Conservation (phyloP, 1,139 yeast species). For the Magnusiomyces tetraspermus region DNA sequence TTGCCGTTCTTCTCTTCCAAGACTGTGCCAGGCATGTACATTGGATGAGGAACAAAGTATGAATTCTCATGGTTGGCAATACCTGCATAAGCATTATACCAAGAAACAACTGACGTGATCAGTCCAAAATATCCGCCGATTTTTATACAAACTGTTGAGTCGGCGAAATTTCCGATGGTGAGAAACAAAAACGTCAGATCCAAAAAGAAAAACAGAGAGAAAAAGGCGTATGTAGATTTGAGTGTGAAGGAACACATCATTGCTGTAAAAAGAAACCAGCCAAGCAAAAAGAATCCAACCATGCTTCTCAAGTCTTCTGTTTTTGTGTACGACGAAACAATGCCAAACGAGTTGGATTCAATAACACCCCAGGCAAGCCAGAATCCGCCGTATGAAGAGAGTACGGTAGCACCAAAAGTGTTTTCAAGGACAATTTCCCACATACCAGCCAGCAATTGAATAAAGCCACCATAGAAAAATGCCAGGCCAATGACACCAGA, state of each 20-base stretch:
- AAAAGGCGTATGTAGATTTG: conserved; percentile 76
- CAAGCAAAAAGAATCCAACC: conserved; percentile 63
- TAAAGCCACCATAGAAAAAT: conserved; percentile 72
- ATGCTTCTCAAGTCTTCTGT: conserved; percentile 41
- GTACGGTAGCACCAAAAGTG: conserved; percentile 82
- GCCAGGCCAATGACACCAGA: conserved; percentile 65
- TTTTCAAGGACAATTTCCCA: conserved; percentile 62
- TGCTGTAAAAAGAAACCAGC: conserved; percentile 72
- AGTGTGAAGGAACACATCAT: conserved; percentile 58
- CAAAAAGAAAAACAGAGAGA: conserved; percentile 53
- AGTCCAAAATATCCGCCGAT: conserved; percentile 77
- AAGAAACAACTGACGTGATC: conserved; percentile 63
- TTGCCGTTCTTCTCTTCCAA: not conserved
- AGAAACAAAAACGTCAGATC: conserved; percentile 59
- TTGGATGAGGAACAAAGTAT: conserved; percentile 48
- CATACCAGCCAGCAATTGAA: conserved; percentile 67
- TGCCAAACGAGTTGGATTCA: conserved; percentile 61
- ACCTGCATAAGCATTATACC: conserved; percentile 87
- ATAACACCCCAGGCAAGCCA: conserved; percentile 75
- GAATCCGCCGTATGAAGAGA: conserved; percentile 74
- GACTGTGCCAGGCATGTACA: conserved; percentile 30
- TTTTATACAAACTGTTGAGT: conserved; percentile 34
- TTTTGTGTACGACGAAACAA: conserved; percentile 45
- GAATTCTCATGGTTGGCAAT: conserved; percentile 54
- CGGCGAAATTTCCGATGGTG: conserved; percentile 46